Conservation (phyloP, 108 stramenopile species). For the Nitzschia sp. region DNA sequence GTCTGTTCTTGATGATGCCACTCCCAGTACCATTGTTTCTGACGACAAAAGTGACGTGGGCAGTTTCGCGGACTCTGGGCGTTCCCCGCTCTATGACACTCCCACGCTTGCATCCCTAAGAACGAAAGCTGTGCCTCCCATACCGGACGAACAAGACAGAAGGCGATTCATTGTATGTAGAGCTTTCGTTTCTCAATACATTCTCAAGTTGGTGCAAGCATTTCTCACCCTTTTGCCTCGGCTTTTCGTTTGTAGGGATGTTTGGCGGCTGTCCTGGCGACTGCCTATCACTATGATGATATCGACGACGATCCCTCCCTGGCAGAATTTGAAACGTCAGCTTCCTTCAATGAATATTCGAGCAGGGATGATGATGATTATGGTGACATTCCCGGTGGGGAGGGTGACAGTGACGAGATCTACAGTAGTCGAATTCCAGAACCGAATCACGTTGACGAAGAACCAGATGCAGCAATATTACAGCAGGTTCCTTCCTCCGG, state of each 20-base stretch:
- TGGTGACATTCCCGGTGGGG: neutral
- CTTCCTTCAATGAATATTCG: conserved; percentile 16
- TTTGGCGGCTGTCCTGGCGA: conserved; percentile 73
- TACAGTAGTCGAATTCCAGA: neutral
- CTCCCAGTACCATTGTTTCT: conserved; percentile 35
- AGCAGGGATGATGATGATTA: conserved; percentile 28
- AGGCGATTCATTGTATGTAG: conserved; percentile 51
- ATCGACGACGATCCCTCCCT: neutral
- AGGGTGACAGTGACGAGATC: no score
- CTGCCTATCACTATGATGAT: conserved; percentile 61
- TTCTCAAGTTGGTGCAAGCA: neutral
- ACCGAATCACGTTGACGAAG: conserved; percentile 1
- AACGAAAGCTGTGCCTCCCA: conserved; percentile 34
- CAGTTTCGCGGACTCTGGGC: neutral
- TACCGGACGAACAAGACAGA: conserved; percentile 58
- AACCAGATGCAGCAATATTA: conserved; percentile 17
- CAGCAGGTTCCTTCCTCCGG: conserved; percentile 4
- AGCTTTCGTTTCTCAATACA: neutral
- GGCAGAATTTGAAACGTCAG: conserved; percentile 28
- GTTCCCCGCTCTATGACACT: neutral
- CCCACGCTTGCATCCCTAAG: conserved; percentile 28
- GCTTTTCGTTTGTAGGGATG: conserved; percentile 44
- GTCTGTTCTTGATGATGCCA: conserved; percentile 48
- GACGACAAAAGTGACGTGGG: conserved; percentile 20
- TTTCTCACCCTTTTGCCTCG: conserved; percentile 10